Percentiles rank a stretch among this genome's conserved stretches.
Evolutionary conservation across 441 rosid species (phyloP).

Genomic region (Raphanus hybrid): DNA sequence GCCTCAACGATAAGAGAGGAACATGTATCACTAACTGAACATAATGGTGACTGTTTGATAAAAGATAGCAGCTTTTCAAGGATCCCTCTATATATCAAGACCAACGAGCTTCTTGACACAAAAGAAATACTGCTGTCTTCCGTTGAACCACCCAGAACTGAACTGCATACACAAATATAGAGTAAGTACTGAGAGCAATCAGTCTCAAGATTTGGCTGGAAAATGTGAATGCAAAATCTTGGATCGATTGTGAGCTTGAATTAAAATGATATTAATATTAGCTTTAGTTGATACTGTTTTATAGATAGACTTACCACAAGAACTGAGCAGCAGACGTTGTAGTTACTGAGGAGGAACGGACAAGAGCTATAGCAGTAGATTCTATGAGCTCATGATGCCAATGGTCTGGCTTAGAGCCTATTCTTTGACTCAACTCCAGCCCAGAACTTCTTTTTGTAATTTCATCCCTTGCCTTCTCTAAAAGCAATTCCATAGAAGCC

Average conservation of each 20-base stretch:
- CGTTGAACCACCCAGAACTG: conserved; percentile 75
- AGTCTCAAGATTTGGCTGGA: conserved; percentile 19
- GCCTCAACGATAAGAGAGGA: conserved; percentile 47
- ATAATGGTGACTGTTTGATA: conserved; percentile 64
- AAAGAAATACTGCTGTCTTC: conserved; percentile 55
- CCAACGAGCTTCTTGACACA: conserved; percentile 59
- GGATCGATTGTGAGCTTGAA: not conserved
- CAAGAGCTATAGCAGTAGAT: conserved; percentile 65
- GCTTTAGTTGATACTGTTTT: conserved; percentile 10
- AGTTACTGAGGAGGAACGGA: conserved; percentile 51
- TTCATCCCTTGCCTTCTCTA: conserved; percentile 73
- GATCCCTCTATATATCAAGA: conserved; percentile 56
- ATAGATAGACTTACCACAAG: conserved; percentile 61
- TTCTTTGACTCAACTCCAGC: conserved; percentile 44
- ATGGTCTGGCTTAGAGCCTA: conserved; percentile 54
- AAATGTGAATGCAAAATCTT: not conserved
- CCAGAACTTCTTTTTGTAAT: conserved; percentile 50
- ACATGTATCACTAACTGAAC: conserved; percentile 54
- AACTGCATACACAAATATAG: conserved; percentile 59
- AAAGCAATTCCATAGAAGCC: conserved; percentile 59
- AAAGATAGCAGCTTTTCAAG: conserved; percentile 58
- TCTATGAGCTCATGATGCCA: conserved; percentile 91
- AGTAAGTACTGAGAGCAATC: conserved; percentile 23
- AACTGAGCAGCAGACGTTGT: conserved; percentile 58
- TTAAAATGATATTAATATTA: conserved; percentile 5